Percentiles rank a stretch among this genome's conserved stretches.
phyloP scores from a whole-genome alignment of 1,284 basidiomycete genomes.

The Uromyces viciae-fabae region DNA sequence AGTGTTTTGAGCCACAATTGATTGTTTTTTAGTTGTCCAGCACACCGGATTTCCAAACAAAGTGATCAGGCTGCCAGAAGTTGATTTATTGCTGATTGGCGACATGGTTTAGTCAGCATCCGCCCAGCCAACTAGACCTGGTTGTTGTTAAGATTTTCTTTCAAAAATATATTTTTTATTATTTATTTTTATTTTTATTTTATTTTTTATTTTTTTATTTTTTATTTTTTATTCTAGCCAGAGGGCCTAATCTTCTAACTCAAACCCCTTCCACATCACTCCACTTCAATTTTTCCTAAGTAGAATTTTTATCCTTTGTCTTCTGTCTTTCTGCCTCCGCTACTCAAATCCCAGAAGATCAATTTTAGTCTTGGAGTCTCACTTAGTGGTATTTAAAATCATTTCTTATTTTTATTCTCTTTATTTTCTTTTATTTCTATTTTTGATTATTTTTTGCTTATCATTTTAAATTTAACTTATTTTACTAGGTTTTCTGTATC shows the following conservation, averaged over 20 bases:
- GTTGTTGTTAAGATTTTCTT: neutral
- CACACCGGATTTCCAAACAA: slow-evolving; percentile 15
- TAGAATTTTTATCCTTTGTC: too few species aligned
- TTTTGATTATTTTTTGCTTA: neutral
- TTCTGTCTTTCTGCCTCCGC: too few species aligned
- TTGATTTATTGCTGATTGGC: neutral
- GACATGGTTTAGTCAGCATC: slow-evolving; percentile 11
- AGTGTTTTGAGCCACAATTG: slow-evolving; percentile 3
- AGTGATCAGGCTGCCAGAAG: neutral
- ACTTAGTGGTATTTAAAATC: too few species aligned
- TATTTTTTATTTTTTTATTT: neutral
- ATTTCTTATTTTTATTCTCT: neutral
- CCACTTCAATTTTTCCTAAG: too few species aligned
- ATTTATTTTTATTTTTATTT: neutral
- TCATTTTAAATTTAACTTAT: neutral
- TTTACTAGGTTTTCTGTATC: neutral
- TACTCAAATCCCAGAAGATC: too few species aligned
- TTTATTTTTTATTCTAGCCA: neutral
- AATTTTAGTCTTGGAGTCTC: too few species aligned
- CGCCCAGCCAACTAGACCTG: slow-evolving; percentile 3
- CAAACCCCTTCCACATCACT: too few species aligned
- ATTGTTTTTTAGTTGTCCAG: slow-evolving; percentile 15
- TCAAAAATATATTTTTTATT: neutral
- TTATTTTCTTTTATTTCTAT: neutral
- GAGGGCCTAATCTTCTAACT: too few species aligned